Evolutionary conservation across 306 rosid species (phyloP), one percentile per base, ranked within the genome.

Genomic region (Gillenia trifoliata): DNA sequence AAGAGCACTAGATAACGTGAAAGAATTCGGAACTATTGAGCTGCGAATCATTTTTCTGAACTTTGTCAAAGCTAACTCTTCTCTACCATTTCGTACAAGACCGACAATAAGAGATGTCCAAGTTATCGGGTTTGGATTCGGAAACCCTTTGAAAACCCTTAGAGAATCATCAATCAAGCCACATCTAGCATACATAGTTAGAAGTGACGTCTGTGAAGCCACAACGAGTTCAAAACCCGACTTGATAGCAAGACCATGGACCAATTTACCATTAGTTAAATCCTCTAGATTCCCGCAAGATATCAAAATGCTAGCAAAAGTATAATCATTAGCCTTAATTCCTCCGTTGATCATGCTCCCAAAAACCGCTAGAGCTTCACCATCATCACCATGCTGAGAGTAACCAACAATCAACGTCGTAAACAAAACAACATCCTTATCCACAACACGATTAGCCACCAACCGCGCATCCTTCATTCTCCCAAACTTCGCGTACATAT

Each of bases 91-190:
- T 68, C 87, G 78, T 63, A 86, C 83, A 43, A 90, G 92, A 60
- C 88, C 96, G 16, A 79, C 88, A 28, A 90, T 65, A 73, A 90
- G 83, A 68, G 96, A 90, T 61, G 96, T 86, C 96, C 96, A 90
- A 11, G 90, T 90, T 74, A 88, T 91, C 67, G 82, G 87, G 60
- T 83, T 90, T 61, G 92, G 90, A 79, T 77, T 56, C 74, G 70
- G 68, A 80, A 90, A 61, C 50, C 67, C 72, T 72, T 77, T 71
- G 72, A 90, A 90, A 30, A 90, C 86, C 79, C 70, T 75, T 20
- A 90, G 71, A 52, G 89, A 86, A 77, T 90, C 92, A 72, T 84
- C 84, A 68, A 88, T 79, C 83, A 83, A 75, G 65, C 77, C 70
- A 75, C 90, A 88, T 68, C 86, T 86, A 59, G 87, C 78, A 83